Conservation (phyloP, 2,329 filamentous ascomycete genomes). For the Curvularia sp. region DNA sequence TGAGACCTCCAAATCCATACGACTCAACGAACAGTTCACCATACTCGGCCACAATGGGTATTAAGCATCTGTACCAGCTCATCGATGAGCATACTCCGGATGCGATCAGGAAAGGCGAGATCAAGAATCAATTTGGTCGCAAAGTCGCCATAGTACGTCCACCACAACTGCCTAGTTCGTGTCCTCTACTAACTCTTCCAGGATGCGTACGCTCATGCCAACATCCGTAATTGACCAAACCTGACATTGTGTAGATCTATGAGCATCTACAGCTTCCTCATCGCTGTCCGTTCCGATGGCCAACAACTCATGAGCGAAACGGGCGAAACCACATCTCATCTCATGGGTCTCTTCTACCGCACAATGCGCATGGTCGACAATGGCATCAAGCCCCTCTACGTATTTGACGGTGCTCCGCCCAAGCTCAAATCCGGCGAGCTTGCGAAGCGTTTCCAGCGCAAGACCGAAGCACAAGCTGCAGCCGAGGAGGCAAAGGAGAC, state of each 20-base stretch:
- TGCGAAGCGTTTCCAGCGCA: constrained; percentile 93
- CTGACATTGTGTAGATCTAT: constrained; percentile 70
- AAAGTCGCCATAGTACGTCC: constrained; percentile 91
- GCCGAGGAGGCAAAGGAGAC: constrained; percentile 97
- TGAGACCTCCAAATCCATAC: neutral
- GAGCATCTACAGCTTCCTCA: constrained; percentile 98
- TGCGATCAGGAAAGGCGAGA: constrained; percentile 94
- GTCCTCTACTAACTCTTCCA: constrained; percentile 37
- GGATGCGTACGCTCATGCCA: constrained; percentile 54
- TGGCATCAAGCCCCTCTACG: constrained; percentile 97
- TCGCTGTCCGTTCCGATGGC: constrained; percentile 94
- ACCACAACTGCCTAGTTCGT: neutral
- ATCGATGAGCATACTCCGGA: constrained; percentile 85
- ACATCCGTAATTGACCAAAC: neutral
- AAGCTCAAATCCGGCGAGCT: constrained; percentile 98
- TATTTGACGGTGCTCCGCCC: constrained; percentile 95
- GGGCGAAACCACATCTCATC: constrained; percentile 94
- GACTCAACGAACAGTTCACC: neutral
- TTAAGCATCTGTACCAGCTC: constrained; percentile 56
- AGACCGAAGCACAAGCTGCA: constrained; percentile 86
- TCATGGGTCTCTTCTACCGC: constrained; percentile 99
- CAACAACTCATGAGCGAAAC: constrained; percentile 95
- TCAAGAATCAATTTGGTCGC: constrained; percentile 98
- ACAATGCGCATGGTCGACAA: constrained; percentile 98
- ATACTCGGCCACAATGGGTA: constrained; percentile 43